Percentiles rank a stretch among this genome's conserved stretches.
These are phyloP conservation scores for Sarcocystis neurona DNA, from an alignment of 169 alveolate species.

Conservation along the genomic window DNA sequence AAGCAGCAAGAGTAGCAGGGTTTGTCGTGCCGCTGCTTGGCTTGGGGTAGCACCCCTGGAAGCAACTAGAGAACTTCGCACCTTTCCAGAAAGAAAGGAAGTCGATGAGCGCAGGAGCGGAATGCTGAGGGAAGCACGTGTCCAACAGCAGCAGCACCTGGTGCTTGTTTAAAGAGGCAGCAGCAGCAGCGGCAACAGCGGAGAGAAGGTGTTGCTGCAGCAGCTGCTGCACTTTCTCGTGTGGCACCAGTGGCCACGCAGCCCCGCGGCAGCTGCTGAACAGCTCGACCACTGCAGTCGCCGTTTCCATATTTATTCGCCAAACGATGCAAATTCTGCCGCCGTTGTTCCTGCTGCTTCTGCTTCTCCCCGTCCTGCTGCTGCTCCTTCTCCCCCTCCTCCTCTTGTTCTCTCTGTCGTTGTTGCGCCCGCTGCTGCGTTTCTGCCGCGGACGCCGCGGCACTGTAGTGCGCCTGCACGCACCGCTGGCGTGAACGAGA, in stretches of 20 bases:
- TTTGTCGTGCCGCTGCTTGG: no score
- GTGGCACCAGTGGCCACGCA: conserved; percentile 59
- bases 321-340: no score
- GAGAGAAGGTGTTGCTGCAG: conserved; percentile 57
- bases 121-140: background rate
- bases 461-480: no score
- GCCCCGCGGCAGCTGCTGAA: conserved; percentile 63
- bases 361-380: no score
- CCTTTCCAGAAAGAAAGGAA: conserved; percentile 65
- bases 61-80: background rate
- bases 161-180: background rate
- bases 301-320: conserved; percentile 43
- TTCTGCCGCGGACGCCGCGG: no score
- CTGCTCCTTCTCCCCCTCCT: no score
- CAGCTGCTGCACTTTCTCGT: conserved; percentile 49
- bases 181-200: background rate
- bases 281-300: conserved; percentile 60
- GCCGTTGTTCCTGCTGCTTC: no score
- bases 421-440: no score
- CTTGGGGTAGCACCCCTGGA: no score
- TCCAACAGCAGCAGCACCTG: background rate
- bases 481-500: no score
- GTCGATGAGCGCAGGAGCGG: conserved; percentile 34
- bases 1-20: no score
- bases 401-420: no score